Percentiles rank a stretch among this genome's conserved stretches.
phyloP scores from a whole-genome alignment of 2,329 filamentous ascomycete species.

The Cryphonectria carpinicola region DNA sequence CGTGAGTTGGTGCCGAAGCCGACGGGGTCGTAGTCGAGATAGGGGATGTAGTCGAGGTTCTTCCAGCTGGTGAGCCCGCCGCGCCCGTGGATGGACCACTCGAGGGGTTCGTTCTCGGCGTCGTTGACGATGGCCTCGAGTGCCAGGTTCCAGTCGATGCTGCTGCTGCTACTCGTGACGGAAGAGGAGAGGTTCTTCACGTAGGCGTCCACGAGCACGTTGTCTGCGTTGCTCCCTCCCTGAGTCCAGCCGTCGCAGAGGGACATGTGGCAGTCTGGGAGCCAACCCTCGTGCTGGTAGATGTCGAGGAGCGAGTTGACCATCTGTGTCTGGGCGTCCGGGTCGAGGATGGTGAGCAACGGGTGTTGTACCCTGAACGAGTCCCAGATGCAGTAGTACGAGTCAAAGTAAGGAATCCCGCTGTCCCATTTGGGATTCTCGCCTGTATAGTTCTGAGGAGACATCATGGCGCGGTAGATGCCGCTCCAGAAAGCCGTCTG shows the following conservation, averaged over 20 bases:
- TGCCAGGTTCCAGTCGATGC: slow-evolving; percentile 62
- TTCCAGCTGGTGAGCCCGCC: slow-evolving; percentile 71
- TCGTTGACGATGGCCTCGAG: slow-evolving; percentile 69
- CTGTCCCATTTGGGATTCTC: slow-evolving; percentile 67
- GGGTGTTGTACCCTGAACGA: slow-evolving; percentile 66
- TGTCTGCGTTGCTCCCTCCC: slow-evolving; percentile 69
- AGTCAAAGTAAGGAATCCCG: slow-evolving; percentile 67
- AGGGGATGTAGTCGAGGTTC: slow-evolving; percentile 65
- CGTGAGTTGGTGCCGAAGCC: slow-evolving; percentile 66
- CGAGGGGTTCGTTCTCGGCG: slow-evolving; percentile 62
- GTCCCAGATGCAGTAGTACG: slow-evolving; percentile 63
- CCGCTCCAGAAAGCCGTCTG: slow-evolving; percentile 66
- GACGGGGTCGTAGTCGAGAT: slow-evolving; percentile 61
- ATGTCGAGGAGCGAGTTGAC: slow-evolving; percentile 67
- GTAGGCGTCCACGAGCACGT: slow-evolving; percentile 65
- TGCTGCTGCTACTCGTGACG: slow-evolving; percentile 29
- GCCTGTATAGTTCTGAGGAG: slow-evolving; percentile 68
- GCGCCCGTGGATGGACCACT: slow-evolving; percentile 67
- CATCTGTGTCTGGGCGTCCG: slow-evolving; percentile 61
- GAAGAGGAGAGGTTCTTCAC: slow-evolving; percentile 60
- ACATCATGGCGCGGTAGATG: slow-evolving; percentile 63
- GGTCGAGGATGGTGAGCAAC: slow-evolving; percentile 66
- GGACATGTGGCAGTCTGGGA: slow-evolving; percentile 72
- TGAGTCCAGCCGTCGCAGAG: slow-evolving; percentile 69
- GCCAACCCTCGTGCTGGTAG: slow-evolving; percentile 66